phyloP scores from a whole-genome alignment of 2,329 filamentous ascomycete genomes.

The Grosmannia penicillata region DNA sequence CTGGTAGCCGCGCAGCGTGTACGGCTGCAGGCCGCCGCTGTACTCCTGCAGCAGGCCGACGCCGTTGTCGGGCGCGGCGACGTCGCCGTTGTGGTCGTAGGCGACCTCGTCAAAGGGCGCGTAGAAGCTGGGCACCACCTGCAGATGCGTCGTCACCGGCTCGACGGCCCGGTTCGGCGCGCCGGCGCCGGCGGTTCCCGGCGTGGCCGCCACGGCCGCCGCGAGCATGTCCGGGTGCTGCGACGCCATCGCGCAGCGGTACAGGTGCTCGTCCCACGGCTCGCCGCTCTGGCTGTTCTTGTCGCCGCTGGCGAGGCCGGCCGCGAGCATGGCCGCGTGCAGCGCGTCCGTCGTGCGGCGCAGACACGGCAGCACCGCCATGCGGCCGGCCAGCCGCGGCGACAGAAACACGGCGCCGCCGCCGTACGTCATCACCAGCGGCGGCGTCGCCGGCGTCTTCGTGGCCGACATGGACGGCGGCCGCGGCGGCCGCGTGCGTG shows the following conservation, averaged over 20 bases:
- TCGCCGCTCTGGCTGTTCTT: constrained; percentile 9
- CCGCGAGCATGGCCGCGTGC: background rate
- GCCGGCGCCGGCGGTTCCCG: no score
- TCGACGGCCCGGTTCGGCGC: no score
- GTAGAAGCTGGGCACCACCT: constrained; percentile 28
- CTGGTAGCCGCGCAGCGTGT: constrained; percentile 24
- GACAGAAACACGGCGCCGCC: constrained; percentile 30
- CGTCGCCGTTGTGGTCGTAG: constrained; percentile 15
- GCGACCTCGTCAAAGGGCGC: constrained; percentile 19
- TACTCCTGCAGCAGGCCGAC: constrained; percentile 15
- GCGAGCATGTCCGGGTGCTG: constrained; percentile 11
- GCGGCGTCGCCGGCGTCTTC: background rate
- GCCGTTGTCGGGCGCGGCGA: background rate
- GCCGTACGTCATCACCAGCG: constrained; percentile 23
- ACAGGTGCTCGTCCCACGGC: constrained; percentile 26
- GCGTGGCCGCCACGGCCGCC: constrained; percentile 16
- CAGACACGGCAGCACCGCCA: constrained; percentile 24
- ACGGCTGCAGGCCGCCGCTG: constrained; percentile 21
- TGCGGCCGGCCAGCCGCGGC: constrained; percentile 16
- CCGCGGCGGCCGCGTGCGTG: background rate
- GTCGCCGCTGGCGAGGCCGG: constrained; percentile 1
- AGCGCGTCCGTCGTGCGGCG: constrained; percentile 5
- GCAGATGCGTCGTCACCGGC: no score
- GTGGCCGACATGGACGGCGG: no score
- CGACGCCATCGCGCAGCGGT: constrained; percentile 20